Base-by-base conservation (phyloP, 1,284 basidiomycete genomes). In the Pyrrhoderma noxium region DNA sequence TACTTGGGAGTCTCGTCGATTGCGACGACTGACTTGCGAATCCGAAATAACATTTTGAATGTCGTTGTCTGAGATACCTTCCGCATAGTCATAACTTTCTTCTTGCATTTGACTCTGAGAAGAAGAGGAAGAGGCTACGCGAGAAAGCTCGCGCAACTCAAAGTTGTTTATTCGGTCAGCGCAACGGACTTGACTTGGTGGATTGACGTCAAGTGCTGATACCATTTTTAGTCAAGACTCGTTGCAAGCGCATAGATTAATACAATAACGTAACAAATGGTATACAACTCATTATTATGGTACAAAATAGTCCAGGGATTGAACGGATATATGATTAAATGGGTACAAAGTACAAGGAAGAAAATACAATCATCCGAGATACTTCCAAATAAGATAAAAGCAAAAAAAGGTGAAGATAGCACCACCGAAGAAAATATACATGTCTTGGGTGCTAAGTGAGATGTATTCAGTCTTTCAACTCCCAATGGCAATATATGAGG, bases 331-430 rank as follows among this genome's bases (percentile, higher is more conserved):
- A 31, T 31, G 11, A 31, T 11, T 31, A 31, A 5, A 31, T 5
- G 27, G 11, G 11, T 31, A 31, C 27, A 31, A n/a, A 31, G 27
- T 11, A 5, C 11, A 31, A 31, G 27, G 7, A 5, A 11, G 11
- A 5, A 31, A 31, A 5, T 31, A 31, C 37, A 47, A 42, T 61
- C 60, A 94, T 56, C 92, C 93, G 42, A 96, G 70, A 65, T 92
- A 95, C 60, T 80, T 80, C 82, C 89, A 89, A 60, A 95, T 95
- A 55, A 89, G 67, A 71, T 79, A 93, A 72, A 96, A 96, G 67
- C 84, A 90, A 66, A 93, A 75, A 64, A 96, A 85, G 2, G 92
- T 95, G 63, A 90, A 79, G n/a, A 85, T 66, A 1, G 84, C 85
- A 7, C 93, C 93, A 5, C 69, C 83, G 42, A 87, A 68, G 68